Evolutionary conservation across 176 grass and related monocot genomes (phyloP).

Genomic region (Avena eriantha): DNA sequence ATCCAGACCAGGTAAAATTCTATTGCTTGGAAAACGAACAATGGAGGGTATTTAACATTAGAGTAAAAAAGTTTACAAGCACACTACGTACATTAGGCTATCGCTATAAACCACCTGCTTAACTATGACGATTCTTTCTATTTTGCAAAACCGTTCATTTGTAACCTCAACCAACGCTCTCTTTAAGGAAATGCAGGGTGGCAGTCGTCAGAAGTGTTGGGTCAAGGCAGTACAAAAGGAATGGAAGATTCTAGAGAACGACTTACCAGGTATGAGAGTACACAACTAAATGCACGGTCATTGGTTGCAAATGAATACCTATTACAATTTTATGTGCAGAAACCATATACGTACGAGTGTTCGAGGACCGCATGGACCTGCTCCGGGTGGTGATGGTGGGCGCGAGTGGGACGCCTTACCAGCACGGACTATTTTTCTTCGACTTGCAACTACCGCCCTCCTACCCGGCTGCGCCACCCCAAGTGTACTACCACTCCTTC

Average conservation of each 20-base stretch:
- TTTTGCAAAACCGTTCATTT: too few relatives aligned
- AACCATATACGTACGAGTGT: not conserved
- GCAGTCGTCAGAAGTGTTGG: not conserved
- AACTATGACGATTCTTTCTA: not conserved
- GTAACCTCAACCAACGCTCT: too few relatives aligned
- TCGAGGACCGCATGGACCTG: slow-evolving; percentile 41
- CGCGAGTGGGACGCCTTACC: slow-evolving; percentile 20
- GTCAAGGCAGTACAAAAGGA: slow-evolving; percentile 4
- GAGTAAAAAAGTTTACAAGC: not conserved
- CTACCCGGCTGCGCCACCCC: not conserved
- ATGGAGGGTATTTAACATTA: not conserved
- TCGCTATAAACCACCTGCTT: not conserved
- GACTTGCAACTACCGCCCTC: not conserved
- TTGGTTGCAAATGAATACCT: too few relatives aligned
- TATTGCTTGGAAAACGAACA: not conserved
- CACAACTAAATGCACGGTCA: too few relatives aligned
- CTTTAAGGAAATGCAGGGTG: not conserved
- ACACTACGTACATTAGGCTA: not conserved
- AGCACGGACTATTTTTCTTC: slow-evolving; percentile 33
- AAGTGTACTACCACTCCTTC: not conserved
- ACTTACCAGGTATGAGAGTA: not conserved
- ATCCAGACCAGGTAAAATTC: not conserved
- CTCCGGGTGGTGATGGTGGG: slow-evolving; percentile 22
- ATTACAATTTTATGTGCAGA: not conserved
- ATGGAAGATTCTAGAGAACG: not conserved